Evolutionary conservation across 257 asterid genomes (phyloP).

Genomic region (Nemophila menziesii): DNA sequence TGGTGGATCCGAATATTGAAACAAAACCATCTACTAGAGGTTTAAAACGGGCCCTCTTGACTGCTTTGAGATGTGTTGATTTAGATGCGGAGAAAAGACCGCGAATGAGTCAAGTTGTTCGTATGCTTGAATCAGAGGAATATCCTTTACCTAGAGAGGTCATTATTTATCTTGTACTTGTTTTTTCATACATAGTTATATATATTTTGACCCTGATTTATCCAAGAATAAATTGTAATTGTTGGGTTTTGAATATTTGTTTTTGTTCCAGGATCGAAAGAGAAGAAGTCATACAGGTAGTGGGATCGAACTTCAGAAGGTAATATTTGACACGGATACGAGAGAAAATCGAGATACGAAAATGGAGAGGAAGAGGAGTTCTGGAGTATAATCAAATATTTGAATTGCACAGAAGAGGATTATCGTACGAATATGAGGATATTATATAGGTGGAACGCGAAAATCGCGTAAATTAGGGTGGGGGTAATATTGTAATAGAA

Average conservation of each 20-base stretch:
- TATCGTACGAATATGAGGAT: constrained; percentile 10
- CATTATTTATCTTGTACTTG: constrained; percentile 5
- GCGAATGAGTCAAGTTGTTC: constrained; percentile 87
- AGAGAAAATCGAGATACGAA: constrained; percentile 57
- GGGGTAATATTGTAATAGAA: neutral
- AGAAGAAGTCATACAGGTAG: constrained; percentile 55
- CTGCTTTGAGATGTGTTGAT: constrained; percentile 94
- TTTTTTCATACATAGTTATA: too few species aligned
- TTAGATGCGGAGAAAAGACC: constrained; percentile 99
- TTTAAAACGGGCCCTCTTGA: constrained; percentile 81
- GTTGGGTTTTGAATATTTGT: neutral
- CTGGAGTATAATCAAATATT: constrained; percentile 10
- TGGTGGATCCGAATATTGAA: constrained; percentile 83
- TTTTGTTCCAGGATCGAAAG: constrained; percentile 59
- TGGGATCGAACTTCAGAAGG: constrained; percentile 51
- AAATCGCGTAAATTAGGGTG: neutral
- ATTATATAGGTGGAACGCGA: constrained; percentile 1
- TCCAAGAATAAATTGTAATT: too few species aligned
- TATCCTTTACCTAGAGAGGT: constrained; percentile 96
- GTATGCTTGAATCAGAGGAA: constrained; percentile 98
- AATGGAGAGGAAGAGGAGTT: constrained; percentile 26
- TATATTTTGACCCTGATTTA: too few species aligned
- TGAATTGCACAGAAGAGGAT: constrained; percentile 1
- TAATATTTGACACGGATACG: constrained; percentile 61
- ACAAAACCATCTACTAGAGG: constrained; percentile 82